These are phyloP conservation scores for Cryptococcus hybrid DNA, from an alignment of 1,284 basidiomycete species.

Conservation along the genomic window DNA sequence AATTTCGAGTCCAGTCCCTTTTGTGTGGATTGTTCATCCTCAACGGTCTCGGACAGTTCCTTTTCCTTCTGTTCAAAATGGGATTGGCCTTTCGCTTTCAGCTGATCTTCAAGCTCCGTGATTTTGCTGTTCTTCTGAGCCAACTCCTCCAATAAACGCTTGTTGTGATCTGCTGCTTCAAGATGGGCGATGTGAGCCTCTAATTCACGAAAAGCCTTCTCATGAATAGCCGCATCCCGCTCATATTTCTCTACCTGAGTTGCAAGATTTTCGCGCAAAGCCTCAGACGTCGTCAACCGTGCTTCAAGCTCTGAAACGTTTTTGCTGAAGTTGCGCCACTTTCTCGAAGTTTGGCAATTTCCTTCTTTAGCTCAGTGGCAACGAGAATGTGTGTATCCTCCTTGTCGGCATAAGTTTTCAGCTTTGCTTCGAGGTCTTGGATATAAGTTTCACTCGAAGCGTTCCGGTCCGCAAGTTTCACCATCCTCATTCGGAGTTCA, in stretches of 20 bases:
- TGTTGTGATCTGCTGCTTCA: slow-evolving; percentile 63
- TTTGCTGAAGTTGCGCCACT: slow-evolving; percentile 64
- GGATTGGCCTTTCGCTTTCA: slow-evolving; percentile 43
- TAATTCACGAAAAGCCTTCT: slow-evolving; percentile 64
- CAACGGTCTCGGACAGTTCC: slow-evolving; percentile 54
- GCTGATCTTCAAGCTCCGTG: slow-evolving; percentile 68
- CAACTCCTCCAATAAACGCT: slow-evolving; percentile 63
- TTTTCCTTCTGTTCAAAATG: slow-evolving; percentile 53
- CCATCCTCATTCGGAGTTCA: slow-evolving; percentile 74
- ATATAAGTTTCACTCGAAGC: slow-evolving; percentile 90
- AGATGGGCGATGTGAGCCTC: slow-evolving; percentile 67
- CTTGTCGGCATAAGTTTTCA: slow-evolving; percentile 76
- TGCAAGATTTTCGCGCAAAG: slow-evolving; percentile 66
- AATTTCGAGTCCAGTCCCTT: slow-evolving; percentile 13
- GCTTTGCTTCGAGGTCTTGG: slow-evolving; percentile 84
- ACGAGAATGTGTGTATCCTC: slow-evolving; percentile 71
- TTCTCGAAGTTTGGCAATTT: slow-evolving; percentile 75
- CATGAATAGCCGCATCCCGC: slow-evolving; percentile 66
- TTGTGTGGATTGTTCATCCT: slow-evolving; percentile 13
- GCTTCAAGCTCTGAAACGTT: slow-evolving; percentile 90
- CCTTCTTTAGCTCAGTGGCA: slow-evolving; percentile 76
- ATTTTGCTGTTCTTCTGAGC: slow-evolving; percentile 75
- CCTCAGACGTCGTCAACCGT: slow-evolving; percentile 74
- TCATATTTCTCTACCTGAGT: slow-evolving; percentile 75
- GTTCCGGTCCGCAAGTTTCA: slow-evolving; percentile 83